Percentiles rank a stretch among this genome's conserved stretches.
Conservation (phyloP, 139 green algal genomes). For the Eudorina sp. region DNA sequence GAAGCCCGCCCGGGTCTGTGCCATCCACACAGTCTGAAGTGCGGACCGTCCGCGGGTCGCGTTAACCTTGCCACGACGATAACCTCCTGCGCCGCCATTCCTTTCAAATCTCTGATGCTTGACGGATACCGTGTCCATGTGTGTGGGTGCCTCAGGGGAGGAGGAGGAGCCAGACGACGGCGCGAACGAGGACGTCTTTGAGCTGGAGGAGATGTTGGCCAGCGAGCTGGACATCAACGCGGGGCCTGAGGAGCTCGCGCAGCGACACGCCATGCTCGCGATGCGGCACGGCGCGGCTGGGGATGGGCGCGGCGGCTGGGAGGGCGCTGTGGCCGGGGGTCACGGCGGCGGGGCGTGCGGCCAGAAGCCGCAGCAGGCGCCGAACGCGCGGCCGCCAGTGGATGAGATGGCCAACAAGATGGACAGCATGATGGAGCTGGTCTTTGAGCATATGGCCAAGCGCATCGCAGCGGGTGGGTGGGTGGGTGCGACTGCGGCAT, state of each 20-base stretch:
- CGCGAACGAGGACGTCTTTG: constrained; percentile 84
- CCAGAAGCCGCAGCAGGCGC: not conserved
- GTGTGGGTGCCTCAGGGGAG: constrained; percentile 59
- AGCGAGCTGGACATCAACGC: constrained; percentile 75
- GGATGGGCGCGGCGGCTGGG: constrained; percentile 71
- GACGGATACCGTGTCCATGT: too few relatives aligned
- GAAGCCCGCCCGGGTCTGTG: too few relatives aligned
- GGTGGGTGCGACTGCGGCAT: too few relatives aligned
- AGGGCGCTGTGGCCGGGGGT: constrained; percentile 51
- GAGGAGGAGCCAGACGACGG: constrained; percentile 71
- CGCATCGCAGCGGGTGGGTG: constrained; percentile 64
- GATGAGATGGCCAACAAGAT: constrained; percentile 88
- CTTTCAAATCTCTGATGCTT: too few relatives aligned
- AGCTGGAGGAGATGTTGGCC: constrained; percentile 82
- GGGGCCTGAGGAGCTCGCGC: constrained; percentile 40
- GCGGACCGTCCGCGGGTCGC: too few relatives aligned
- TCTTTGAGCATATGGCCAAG: constrained; percentile 77
- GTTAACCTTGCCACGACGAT: too few relatives aligned
- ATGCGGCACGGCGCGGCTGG: constrained; percentile 5
- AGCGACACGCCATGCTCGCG: constrained; percentile 28
- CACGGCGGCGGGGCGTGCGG: constrained; percentile 11
- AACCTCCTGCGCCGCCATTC: too few relatives aligned
- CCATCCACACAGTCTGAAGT: too few relatives aligned
- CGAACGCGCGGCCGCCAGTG: constrained; percentile 53
- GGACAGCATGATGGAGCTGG: constrained; percentile 91